phyloP scores from a whole-genome alignment of 371 early-diverging fungal species.

The Mucor piriformis region DNA sequence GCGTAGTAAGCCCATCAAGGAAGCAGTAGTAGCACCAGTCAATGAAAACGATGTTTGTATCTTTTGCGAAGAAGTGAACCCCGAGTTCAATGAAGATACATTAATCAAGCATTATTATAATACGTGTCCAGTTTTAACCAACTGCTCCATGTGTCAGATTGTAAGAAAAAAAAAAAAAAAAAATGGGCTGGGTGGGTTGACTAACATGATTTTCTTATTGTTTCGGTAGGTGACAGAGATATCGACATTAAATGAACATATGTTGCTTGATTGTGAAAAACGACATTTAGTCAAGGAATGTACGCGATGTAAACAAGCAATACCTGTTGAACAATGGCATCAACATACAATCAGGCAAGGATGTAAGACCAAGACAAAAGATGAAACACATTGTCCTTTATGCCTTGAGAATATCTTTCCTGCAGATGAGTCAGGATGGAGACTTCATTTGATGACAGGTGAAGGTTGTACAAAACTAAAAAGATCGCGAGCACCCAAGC shows the following conservation, averaged over 20 bases:
- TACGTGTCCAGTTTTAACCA: constrained; percentile 72
- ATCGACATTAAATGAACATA: constrained; percentile 67
- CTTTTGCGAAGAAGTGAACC: constrained; percentile 76
- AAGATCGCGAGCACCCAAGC: constrained; percentile 18
- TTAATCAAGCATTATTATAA: constrained; percentile 80
- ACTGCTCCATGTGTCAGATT: constrained; percentile 71
- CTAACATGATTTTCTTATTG: too few relatives aligned
- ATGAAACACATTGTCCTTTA: constrained; percentile 64
- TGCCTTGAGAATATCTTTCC: constrained; percentile 61
- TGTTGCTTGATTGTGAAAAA: constrained; percentile 69
- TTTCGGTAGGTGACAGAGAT: constrained; percentile 72
- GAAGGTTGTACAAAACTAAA: constrained; percentile 54
- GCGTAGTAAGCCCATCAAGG: not conserved
- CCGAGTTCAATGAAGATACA: constrained; percentile 71
- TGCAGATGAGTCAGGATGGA: constrained; percentile 69
- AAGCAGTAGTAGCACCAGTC: not conserved
- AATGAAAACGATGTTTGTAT: constrained; percentile 55
- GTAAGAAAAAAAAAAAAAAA: constrained; percentile 40
- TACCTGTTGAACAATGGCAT: constrained; percentile 63
- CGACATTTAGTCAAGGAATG: constrained; percentile 66
- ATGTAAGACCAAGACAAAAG: constrained; percentile 25
- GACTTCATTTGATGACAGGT: constrained; percentile 60
- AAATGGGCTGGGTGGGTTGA: too few relatives aligned
- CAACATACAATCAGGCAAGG: constrained; percentile 55
- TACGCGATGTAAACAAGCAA: constrained; percentile 63